Evolutionary conservation across 2,329 filamentous ascomycete species (phyloP).

Genomic region (Exophiala xenobiotica): DNA sequence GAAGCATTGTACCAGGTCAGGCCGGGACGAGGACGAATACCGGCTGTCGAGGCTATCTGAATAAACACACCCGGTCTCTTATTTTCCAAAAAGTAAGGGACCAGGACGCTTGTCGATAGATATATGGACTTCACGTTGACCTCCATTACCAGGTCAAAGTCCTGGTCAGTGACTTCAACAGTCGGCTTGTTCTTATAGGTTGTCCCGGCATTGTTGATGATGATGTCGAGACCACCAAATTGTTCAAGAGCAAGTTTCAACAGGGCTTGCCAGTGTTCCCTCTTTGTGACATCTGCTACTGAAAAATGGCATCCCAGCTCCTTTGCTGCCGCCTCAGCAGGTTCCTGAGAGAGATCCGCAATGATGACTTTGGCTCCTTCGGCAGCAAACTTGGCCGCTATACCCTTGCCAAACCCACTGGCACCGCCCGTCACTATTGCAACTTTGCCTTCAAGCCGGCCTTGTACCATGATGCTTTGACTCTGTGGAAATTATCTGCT

Average conservation of each 20-base stretch:
- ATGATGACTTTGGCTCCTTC: slow-evolving; percentile 39
- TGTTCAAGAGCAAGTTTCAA: slow-evolving; percentile 38
- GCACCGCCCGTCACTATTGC: slow-evolving; percentile 45
- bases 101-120: slow-evolving; percentile 20
- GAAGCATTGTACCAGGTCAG: slow-evolving; percentile 52
- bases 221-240: slow-evolving; percentile 49
- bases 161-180: slow-evolving; percentile 43
- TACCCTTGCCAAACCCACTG: slow-evolving; percentile 44
- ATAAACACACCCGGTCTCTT: slow-evolving; percentile 19
- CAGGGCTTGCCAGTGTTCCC: slow-evolving; percentile 37
- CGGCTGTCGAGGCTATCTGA: slow-evolving; percentile 21
- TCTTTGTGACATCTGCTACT: slow-evolving; percentile 16
- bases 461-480: background rate
- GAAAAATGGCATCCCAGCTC: slow-evolving; percentile 17
- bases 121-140: slow-evolving; percentile 38
- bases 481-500: background rate
- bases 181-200: slow-evolving; percentile 45
- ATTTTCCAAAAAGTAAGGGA: slow-evolving; percentile 22
- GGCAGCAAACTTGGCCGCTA: slow-evolving; percentile 39
- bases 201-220: slow-evolving; percentile 53
- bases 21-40: slow-evolving; percentile 18
- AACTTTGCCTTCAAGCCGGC: slow-evolving; percentile 32
- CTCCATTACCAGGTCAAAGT: slow-evolving; percentile 50
- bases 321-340: slow-evolving; percentile 14
- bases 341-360: slow-evolving; percentile 20